Percentiles rank a stretch among this genome's conserved stretches.
phyloP scores from a whole-genome alignment of 1,139 yeast species.

The Pichia sp. region DNA sequence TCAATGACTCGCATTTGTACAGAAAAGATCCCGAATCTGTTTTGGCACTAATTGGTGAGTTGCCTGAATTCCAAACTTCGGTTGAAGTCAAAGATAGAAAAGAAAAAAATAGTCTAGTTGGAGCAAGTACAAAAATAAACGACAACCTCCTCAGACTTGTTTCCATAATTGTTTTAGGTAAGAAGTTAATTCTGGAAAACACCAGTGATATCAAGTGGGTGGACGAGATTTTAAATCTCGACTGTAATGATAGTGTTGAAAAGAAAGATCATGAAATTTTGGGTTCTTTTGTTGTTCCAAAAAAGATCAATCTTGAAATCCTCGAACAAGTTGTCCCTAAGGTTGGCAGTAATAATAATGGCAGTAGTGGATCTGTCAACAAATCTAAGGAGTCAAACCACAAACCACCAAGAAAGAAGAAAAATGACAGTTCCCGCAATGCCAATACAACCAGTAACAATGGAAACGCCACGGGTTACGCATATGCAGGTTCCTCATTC shows the following conservation, averaged over 20 bases:
- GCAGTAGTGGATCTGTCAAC: not conserved
- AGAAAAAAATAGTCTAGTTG: not conserved
- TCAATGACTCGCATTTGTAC: slow-evolving; percentile 46
- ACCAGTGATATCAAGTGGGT: slow-evolving; percentile 35
- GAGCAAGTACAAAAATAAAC: slow-evolving; percentile 26
- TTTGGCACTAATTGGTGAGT: slow-evolving; percentile 33
- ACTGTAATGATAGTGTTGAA: not conserved
- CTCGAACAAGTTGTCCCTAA: slow-evolving; percentile 4
- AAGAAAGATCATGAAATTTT: not conserved
- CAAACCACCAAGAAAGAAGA: slow-evolving; percentile 5
- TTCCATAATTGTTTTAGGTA: slow-evolving; percentile 38
- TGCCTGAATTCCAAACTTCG: slow-evolving; percentile 27
- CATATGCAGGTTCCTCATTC: slow-evolving; percentile 21
- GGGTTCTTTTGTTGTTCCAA: slow-evolving; percentile 8
- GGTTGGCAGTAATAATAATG: not conserved
- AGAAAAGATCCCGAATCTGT: slow-evolving; percentile 27
- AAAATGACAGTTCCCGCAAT: not conserved
- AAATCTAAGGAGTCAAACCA: not conserved
- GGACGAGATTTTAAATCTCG: slow-evolving; percentile 8
- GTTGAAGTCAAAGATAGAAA: not conserved
- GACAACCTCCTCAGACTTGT: slow-evolving; percentile 37
- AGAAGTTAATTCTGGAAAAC: slow-evolving; percentile 32
- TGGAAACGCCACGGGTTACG: not conserved
- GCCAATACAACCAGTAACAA: not conserved
- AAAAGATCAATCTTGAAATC: slow-evolving; percentile 8